A percentile compares a stretch with the other conserved stretches of the same genome.
These are phyloP conservation scores for Maudiozyma humilis DNA, from an alignment of 1,139 yeast species.

Conservation along the genomic window DNA sequence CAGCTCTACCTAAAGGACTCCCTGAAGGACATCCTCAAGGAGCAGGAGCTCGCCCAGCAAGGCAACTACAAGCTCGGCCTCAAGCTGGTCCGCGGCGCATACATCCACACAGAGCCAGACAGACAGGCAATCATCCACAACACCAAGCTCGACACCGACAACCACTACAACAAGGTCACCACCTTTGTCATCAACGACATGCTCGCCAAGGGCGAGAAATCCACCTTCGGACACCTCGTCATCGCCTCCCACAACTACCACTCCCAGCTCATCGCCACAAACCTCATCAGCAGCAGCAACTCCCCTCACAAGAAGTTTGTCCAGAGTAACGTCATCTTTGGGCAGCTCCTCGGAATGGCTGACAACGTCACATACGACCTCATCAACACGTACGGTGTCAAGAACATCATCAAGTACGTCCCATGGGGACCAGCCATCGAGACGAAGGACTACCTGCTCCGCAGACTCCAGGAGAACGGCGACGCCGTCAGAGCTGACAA, in stretches of 20 bases:
- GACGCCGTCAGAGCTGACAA: constrained; percentile 88
- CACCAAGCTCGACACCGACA: constrained; percentile 40
- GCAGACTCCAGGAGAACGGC: constrained; percentile 94
- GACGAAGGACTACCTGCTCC: constrained; percentile 79
- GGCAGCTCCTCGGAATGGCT: constrained; percentile 93
- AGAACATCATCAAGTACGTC: constrained; percentile 82
- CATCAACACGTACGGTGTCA: constrained; percentile 53
- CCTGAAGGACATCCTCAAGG: constrained; percentile 50
- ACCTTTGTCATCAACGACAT: constrained; percentile 56
- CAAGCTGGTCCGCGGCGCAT: constrained; percentile 96
- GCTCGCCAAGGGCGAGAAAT: constrained; percentile 40
- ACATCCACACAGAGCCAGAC: constrained; percentile 79
- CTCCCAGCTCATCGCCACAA: constrained; percentile 68
- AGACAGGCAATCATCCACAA: constrained; percentile 60
- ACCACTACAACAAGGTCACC: constrained; percentile 66
- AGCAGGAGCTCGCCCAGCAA: constrained; percentile 55
- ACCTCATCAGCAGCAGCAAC: constrained; percentile 34
- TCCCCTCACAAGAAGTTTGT: constrained; percentile 29
- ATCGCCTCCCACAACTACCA: constrained; percentile 86
- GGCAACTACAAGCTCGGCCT: constrained; percentile 70
- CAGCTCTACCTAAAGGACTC: constrained; percentile 85
- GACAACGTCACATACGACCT: constrained; percentile 78
- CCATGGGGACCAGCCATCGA: constrained; percentile 98
- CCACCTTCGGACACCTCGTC: constrained; percentile 72
- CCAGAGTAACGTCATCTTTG: constrained; percentile 67